Evolutionary conservation across 371 early-diverging fungal genomes (phyloP), one percentile per base, ranked within the genome.

Genomic region (Lichtheimia ornata): DNA sequence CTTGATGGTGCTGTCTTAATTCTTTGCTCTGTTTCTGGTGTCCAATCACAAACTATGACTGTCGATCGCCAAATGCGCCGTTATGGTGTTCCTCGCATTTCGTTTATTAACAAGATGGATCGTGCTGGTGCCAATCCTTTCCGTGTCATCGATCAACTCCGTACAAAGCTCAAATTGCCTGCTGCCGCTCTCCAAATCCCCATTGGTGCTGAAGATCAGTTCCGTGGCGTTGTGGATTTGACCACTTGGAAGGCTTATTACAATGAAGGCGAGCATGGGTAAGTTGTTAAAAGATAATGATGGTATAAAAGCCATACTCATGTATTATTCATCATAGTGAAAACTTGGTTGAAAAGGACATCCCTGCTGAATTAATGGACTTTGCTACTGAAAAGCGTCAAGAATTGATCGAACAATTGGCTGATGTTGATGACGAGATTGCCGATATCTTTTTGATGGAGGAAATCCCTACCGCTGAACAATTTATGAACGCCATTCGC

Each of bases 131-230:
- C 98, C 14, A 97, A 97, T 67, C 97, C 98, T 0, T 86, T 82
- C 80, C 88, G 94, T 67, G 92, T 97, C 40, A 85, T 97, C 62
- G 95, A 94, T 15, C 95, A 96, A 82, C 79, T 97, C 60, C 85
- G 94, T 44, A 77, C 79, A 61, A 97, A 97, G 74, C 87, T 98
- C 61, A 91, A 88, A 70, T 77, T 96, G 63, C 85, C 87, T 56
- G 96, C 95, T 47, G 96, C 95, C n/a, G 91, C 94, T 28, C 71
- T 97, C 52, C 97, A 97, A 74, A 87, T 97, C 50, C 97, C 97
- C 15, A 97, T 97, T 66, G 97, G 96, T 44, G 79, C 88, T 35
- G 97, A 97, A 70, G 89, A 89, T 59, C 85, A 88, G 52, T 93
- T 95, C 65, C 71, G 79, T 60, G 99, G 98, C 55, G 94, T 97